Conservation (phyloP, 2,329 filamentous ascomycete species). For the Ophiostoma pallidulum region DNA sequence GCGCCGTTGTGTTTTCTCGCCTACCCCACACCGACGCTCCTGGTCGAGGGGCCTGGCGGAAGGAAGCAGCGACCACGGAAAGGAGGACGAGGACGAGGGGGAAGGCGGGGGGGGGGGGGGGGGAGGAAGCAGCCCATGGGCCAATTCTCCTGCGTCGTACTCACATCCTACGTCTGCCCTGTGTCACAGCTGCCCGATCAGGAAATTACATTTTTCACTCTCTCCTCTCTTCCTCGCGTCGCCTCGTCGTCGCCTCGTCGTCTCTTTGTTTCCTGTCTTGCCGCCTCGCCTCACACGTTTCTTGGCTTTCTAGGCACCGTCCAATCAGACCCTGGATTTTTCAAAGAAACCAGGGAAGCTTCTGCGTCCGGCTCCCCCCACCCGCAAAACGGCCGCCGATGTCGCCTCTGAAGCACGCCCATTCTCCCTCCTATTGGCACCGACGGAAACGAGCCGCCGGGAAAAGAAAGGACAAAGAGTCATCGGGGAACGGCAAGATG, state of each 20-base stretch:
- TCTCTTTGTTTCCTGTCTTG: not conserved
- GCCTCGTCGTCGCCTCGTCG: not conserved
- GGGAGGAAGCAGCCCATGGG: not conserved
- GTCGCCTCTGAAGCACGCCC: conserved; percentile 10
- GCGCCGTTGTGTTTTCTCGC: no score
- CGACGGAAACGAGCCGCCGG: not conserved
- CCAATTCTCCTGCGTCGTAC: no score
- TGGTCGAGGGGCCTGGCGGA: no score
- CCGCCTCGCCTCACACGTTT: no score
- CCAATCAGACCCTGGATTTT: conserved; percentile 13
- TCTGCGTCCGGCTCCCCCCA: no score
- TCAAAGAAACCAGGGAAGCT: conserved; percentile 9
- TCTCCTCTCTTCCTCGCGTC: not conserved
- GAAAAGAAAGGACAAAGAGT: conserved; percentile 2
- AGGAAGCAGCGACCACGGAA: no score
- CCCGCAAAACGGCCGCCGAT: conserved; percentile 12
- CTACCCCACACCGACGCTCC: not conserved
- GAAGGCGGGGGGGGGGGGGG: not conserved
- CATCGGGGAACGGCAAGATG: no score
- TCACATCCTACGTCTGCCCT: not conserved
- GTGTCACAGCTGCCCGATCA: conserved; percentile 3
- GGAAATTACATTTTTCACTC: conserved; percentile 4
- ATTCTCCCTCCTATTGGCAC: not conserved
- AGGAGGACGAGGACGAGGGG: not conserved
- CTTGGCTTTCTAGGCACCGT: not conserved